Conservation (phyloP, 306 rosid genomes). For the Arachis hypogaea region DNA sequence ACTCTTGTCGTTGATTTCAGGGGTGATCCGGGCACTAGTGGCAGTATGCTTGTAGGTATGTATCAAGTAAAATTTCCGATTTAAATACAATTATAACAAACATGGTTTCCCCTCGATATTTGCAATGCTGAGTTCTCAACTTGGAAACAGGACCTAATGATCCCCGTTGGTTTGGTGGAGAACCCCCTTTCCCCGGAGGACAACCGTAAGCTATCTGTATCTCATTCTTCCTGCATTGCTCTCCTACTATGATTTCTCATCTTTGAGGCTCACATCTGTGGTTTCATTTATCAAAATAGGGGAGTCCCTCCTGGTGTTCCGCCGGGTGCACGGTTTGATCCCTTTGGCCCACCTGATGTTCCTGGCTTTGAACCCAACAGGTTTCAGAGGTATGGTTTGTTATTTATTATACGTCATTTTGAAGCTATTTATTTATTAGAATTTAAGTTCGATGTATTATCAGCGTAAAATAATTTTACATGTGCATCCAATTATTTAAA, state of each 20-base stretch:
- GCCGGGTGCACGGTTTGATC: slow-evolving; percentile 79
- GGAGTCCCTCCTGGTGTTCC: slow-evolving; percentile 77
- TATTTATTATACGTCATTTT: background rate
- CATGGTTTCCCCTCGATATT: background rate
- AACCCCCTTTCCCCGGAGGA: slow-evolving; percentile 54
- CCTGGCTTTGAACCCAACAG: slow-evolving; percentile 68
- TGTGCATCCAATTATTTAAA: too few relatives aligned
- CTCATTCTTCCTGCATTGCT: slow-evolving; percentile 8
- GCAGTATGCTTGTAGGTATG: slow-evolving; percentile 79
- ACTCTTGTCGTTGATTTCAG: slow-evolving; percentile 43
- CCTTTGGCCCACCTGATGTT: slow-evolving; percentile 67
- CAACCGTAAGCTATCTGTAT: slow-evolving; percentile 50
- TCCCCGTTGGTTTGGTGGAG: slow-evolving; percentile 57
- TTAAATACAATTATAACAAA: background rate
- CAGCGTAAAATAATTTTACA: too few relatives aligned
- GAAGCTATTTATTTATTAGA: background rate
- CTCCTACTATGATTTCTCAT: background rate
- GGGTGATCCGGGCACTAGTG: slow-evolving; percentile 58
- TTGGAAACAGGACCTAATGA: slow-evolving; percentile 58
- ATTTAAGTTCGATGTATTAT: background rate
- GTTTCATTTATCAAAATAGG: slow-evolving; percentile 41
- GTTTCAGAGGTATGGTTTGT: slow-evolving; percentile 49
- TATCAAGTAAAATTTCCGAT: slow-evolving; percentile 1
- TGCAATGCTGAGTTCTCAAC: background rate
- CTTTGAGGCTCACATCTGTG: background rate